A percentile compares a stretch with the other conserved stretches of the same genome.
Evolutionary conservation across 352 stramenopile genomes (phyloP).

Genomic region (Phytophthora multivora): DNA sequence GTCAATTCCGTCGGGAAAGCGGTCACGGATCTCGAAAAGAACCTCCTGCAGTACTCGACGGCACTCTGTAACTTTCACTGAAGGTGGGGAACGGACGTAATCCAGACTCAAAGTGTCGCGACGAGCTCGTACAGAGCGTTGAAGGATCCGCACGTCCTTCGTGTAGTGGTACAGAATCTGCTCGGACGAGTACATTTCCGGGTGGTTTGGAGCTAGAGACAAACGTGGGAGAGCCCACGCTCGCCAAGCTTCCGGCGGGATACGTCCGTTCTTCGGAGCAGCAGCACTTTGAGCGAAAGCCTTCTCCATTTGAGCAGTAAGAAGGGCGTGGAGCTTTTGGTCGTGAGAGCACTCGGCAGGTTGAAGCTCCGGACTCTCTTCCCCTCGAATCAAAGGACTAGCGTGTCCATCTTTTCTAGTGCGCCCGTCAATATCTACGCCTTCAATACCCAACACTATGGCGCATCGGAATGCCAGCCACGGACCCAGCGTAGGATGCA

Average conservation of each 20-base stretch:
- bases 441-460: conserved; percentile 53
- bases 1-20: conserved; percentile 43
- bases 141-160: conserved; percentile 58
- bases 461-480: conserved; percentile 76
- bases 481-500: conserved; percentile 66
- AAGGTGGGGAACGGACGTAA: conserved; percentile 46
- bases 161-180: conserved; percentile 82
- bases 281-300: conserved; percentile 51
- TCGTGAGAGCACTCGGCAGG: conserved; percentile 47
- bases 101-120: conserved; percentile 42
- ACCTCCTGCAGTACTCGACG: conserved; percentile 60
- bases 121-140: conserved; percentile 39
- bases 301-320: conserved; percentile 47
- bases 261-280: conserved; percentile 25
- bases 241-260: conserved; percentile 56
- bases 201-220: conserved; percentile 59
- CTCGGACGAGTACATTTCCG: conserved; percentile 62
- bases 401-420: conserved; percentile 9
- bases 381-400: conserved; percentile 10
- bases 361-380: conserved; percentile 15
- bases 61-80: conserved; percentile 42
- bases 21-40: conserved; percentile 42
- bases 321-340: conserved; percentile 39
- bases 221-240: conserved; percentile 64
- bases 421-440: conserved; percentile 1